Evolutionary conservation across 1,284 basidiomycete genomes (phyloP), one percentile per base, ranked within the genome.

Genomic region (Cutaneotrichosporon sp.): DNA sequence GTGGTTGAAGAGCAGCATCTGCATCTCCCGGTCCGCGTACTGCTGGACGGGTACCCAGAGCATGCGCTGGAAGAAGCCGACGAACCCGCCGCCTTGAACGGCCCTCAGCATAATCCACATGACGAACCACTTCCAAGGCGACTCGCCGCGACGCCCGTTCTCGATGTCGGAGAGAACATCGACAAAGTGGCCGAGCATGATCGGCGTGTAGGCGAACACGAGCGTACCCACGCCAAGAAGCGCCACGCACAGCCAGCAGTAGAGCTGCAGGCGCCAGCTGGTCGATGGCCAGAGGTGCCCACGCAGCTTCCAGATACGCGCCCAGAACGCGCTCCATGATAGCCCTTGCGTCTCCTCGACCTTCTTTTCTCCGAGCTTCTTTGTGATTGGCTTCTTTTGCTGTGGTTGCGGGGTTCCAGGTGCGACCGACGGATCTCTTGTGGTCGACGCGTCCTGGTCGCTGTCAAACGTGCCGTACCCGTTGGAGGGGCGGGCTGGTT

Each of bases 21-120:
- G 93, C 64, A 99, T 95, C 75, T 90, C 89, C 53, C 95, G 88
- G 65, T 99, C 90, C 0, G 96, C 95, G 47, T 88, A 87, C 76
- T 99, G 97, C 5, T 95, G 92, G 62, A 99, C 95, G 62, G 90
- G 91, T 63, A 96, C 93, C 74, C 98, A 99, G n/a, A 97, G 89
- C 0, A 94, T 92, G 72, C 97, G 97, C 50, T 96, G 84, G 0
- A 97, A 82, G 78, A 98, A 94, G 13, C 87, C 87, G 69, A 94
- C 94, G 4, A 96, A 83, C 21, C 72, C 73, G 22, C 60, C 64
- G 22, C 72, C 68, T 22, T 71, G 64, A 49, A 76, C 63, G 8
- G 69, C 52, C 42, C 75, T 68, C 21, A 76, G 65, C 30, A 50
- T 55, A 32, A 78, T 71, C 63, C 75, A 79, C 1, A 66, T 31